A percentile compares a stretch with the other conserved stretches of the same genome.
Evolutionary conservation across 1,139 yeast genomes (phyloP).

Genomic region (Martiniozyma asiatica): DNA sequence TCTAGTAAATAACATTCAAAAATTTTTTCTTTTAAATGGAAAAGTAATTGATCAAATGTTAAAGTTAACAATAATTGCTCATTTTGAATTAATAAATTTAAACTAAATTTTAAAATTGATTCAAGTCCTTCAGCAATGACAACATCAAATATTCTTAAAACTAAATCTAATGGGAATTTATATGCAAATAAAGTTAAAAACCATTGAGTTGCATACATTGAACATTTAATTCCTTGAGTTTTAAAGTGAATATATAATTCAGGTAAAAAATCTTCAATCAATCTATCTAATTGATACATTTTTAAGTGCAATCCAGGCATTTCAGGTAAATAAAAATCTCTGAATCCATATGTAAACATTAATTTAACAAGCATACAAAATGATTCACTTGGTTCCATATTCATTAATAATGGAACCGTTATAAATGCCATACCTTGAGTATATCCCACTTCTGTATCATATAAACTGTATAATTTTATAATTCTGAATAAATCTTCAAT

Average conservation of each 20-base stretch:
- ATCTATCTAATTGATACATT: slow-evolving; percentile 79
- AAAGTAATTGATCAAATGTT: slow-evolving; percentile 63
- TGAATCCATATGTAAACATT: slow-evolving; percentile 73
- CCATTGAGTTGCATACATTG: slow-evolving; percentile 97
- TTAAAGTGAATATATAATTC: slow-evolving; percentile 61
- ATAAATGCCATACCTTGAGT: slow-evolving; percentile 97
- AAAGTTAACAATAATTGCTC: slow-evolving; percentile 45
- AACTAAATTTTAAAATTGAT: slow-evolving; percentile 67
- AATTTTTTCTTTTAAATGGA: slow-evolving; percentile 64
- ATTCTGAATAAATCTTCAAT: slow-evolving; percentile 57
- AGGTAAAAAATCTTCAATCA: slow-evolving; percentile 61
- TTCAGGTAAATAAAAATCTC: slow-evolving; percentile 70
- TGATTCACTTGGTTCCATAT: slow-evolving; percentile 74
- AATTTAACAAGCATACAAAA: slow-evolving; percentile 70
- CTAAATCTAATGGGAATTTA: slow-evolving; percentile 78
- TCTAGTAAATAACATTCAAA: slow-evolving; percentile 53
- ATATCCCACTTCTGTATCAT: slow-evolving; percentile 89
- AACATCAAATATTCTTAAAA: slow-evolving; percentile 71
- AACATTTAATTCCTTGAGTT: slow-evolving; percentile 75
- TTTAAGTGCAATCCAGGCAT: slow-evolving; percentile 88
- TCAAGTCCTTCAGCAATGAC: slow-evolving; percentile 85
- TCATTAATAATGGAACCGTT: slow-evolving; percentile 71
- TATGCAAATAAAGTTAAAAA: slow-evolving; percentile 88
- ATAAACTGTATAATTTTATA: slow-evolving; percentile 72
- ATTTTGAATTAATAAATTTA: slow-evolving; percentile 63